Base-by-base conservation (phyloP, 1,284 basidiomycete genomes). In the Mycosarcoma maydis region DNA sequence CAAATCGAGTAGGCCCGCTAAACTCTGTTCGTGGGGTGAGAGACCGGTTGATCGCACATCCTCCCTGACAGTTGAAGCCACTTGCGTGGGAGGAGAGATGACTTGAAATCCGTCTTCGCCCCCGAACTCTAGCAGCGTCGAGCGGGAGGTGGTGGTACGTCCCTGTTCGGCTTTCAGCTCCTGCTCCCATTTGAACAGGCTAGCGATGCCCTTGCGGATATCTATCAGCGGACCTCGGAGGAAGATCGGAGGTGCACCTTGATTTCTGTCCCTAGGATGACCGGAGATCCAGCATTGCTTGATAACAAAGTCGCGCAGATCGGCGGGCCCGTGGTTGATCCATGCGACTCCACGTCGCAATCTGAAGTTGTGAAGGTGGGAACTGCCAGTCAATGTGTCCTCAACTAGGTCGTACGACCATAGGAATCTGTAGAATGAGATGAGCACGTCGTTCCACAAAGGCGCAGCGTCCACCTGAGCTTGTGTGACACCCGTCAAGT, bases 401-500 rank as follows among this genome's bases (percentile, higher is more conserved):
- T 79, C 76, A 8, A 84, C 80, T 4, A 86, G 76, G 16, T 79
- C 80, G 69, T 84, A 84, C 19, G 74, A 76, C 9, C 75, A 84
- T 42, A 96, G 83, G 83, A 95, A 97, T 22, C 82, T 80, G 32
- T 49, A 46, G 74, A 95, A 88, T 45, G 83, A 81, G 13, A 84
- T 82, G 43, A 94, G 83, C 42, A 93, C 88, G 47, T 87, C 85
- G 14, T 88, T 84, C 80, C 95, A 97, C 1, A 84, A 85, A 11
- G 92, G 92, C 1, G 93, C 89, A 7, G 79, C 55, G 79, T 96
- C 88, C 43, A 97, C 90, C 82, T 92, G 89, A 62, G 93, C 92
- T 86, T 98, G 94, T 14, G 88, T 90, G 55, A 98, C 94, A 14
- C 94, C 93, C 6, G 95, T 98, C 45, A 98, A 85, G 29, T 87